Base-by-base conservation (phyloP, 2,329 filamentous ascomycete genomes). In the Fusarium sp. region DNA sequence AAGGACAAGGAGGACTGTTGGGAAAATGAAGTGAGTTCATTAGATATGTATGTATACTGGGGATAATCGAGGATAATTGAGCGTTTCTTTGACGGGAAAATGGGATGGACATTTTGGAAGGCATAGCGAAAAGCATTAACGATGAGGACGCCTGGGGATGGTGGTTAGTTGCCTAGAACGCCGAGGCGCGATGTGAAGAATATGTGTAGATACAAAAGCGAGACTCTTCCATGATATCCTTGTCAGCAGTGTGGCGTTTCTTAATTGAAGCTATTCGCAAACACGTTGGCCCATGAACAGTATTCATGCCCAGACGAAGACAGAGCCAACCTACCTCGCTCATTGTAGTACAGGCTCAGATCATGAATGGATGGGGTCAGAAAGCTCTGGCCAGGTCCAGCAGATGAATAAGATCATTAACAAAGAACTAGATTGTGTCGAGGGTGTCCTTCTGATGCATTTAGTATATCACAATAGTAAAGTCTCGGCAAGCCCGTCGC, bases 51-150 rank as follows among this genome's bases (percentile, higher is more conserved):
- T 58, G 68, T 70, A 65, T 60, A 57, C 26, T 52, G 61, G 68
- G 66, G 53, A 64, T 69, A 70, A 71, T 70, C 50, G 67, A 70
- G 57, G 69, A 68, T 66, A 70, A 66, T 71, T 69, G 61, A 63
- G 68, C 66, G 61, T 68, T 71, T 63, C 64, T 63, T 55, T 42
- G 43, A 48, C 37, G 57, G 66, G 57, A 53, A 53, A 69, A 53
- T 49, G 57, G 67, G 53, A 66, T 41, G 53, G 63, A 52, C 31
- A 24, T 29, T 56, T 55, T 52, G 31, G 57, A 43, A 46, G 49
- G 67, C 53, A 70, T 59, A 63, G 67, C 66, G 53, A 59, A 61
- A 56, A 66, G 55, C 42, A 62, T 57, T 58, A 35, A 68, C 35
- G 38, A 63, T 20, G 35, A 58, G 28, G 60, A 49, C 38, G 47